Conservation (phyloP, 176 grass and related monocot genomes). For the Zea luxurians region DNA sequence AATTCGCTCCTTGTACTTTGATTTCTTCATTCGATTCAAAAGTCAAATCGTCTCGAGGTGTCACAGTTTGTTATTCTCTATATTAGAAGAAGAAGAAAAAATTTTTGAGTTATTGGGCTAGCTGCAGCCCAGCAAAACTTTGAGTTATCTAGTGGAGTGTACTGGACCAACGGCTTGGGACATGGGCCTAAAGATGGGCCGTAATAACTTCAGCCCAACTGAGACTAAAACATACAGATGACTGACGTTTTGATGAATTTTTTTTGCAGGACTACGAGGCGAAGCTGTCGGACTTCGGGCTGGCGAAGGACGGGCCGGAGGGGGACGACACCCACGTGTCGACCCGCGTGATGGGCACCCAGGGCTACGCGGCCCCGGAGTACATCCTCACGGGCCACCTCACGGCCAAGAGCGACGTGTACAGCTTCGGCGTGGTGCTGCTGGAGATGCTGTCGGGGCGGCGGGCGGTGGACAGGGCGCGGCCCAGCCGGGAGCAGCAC, state of each 20-base stretch:
- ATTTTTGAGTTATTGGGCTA: not conserved
- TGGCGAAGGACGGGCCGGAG: constrained; percentile 75
- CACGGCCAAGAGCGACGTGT: constrained; percentile 82
- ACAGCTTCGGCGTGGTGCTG: constrained; percentile 75
- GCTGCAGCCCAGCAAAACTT: not conserved
- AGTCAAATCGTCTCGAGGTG: not conserved
- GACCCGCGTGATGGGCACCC: constrained; percentile 84
- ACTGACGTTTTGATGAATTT: not conserved
- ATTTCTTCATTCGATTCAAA: not conserved
- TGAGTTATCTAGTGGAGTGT: no score
- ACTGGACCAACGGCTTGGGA: no score
- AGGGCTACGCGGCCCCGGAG: constrained; percentile 87
- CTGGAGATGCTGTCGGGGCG: constrained; percentile 63
- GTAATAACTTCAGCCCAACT: not conserved
- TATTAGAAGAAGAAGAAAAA: not conserved
- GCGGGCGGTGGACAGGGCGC: constrained; percentile 65
- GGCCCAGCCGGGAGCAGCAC: constrained; percentile 56
- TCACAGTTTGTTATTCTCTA: not conserved
- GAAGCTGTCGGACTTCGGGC: constrained; percentile 86
- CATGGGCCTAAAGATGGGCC: not conserved
- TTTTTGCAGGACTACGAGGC: constrained; percentile 59
- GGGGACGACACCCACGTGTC: constrained; percentile 88
- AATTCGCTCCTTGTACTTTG: not conserved
- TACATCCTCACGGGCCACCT: constrained; percentile 94
- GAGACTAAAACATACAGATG: not conserved